Base-by-base conservation (phyloP, 2,329 filamentous ascomycete species). In the Calonectria crousiana region DNA sequence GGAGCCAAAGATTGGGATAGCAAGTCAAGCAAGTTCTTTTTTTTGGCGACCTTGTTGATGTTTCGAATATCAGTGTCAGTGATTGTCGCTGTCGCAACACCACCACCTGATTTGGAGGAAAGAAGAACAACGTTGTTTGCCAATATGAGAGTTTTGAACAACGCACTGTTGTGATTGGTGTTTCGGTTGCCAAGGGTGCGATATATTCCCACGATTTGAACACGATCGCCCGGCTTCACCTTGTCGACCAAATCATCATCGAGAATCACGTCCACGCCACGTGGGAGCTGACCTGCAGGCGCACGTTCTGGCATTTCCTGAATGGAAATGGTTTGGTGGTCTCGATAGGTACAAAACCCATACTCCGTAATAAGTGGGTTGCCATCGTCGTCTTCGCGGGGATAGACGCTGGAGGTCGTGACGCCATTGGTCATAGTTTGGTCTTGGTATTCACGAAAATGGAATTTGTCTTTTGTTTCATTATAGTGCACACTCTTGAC, bases 251-350 rank as follows among this genome's bases (percentile, higher is more conserved):
- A 89, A 83, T 99, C 97, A 83, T 99, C 97, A 83, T 99, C 97
- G 77, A 99, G 88, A 79, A 99, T 96, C 18, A 98, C 96, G 85
- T 99, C 97, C 23, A 99, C 97, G 71, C 96, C 95, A 69, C 97
- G 93, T 74, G 97, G 97, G 77, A 99, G 90, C 88, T 98, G 97
- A 68, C 97, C 97, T 73, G 97, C 96, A 69, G 97, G 97, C 2
- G 97, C 97, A 79, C 96, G 90, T 85, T 99, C 97, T 0, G 97
- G 97, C 97, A 99, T 99, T 87, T 99, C 97, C 86, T 99, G 97
- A 78, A 99, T 98, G 0, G 96, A 98, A 74, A 99, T 95, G 20
- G 95, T 98, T 85, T 99, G 97, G 83, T 99, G 97, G 84, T 99
- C 97, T 82, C 96, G 91, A 86, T 98, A 99, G 66, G 94, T 97